phyloP scores from a whole-genome alignment of 441 rosid genomes.

The Populus trichocarpa region DNA sequence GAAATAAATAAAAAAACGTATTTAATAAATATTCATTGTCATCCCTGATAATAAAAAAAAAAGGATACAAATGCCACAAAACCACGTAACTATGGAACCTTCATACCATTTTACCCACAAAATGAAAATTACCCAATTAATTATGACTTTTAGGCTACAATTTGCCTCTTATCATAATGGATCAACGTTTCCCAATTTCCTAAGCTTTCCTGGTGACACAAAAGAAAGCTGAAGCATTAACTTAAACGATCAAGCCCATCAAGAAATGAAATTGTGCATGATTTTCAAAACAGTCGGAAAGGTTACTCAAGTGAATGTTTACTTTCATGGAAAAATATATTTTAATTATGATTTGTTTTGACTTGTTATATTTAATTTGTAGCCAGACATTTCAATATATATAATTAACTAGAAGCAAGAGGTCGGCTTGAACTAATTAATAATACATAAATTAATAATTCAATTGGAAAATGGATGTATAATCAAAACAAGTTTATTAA shows the following conservation, averaged over 20 bases:
- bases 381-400: background rate
- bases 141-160: too few relatives aligned
- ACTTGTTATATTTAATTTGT: background rate
- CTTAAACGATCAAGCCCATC: too few relatives aligned
- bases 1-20: too few relatives aligned
- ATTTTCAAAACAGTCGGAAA: background rate
- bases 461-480: background rate
- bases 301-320: background rate
- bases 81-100: too few relatives aligned
- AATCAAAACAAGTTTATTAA: background rate
- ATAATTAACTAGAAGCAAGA: background rate
- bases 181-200: too few relatives aligned
- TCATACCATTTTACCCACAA: too few relatives aligned
- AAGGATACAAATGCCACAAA: too few relatives aligned
- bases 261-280: background rate
- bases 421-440: background rate
- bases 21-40: too few relatives aligned
- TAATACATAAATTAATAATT: too few relatives aligned
- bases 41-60: too few relatives aligned
- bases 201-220: background rate
- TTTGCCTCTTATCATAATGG: too few relatives aligned
- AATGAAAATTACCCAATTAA: too few relatives aligned
- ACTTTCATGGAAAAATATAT: background rate
- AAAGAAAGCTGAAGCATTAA: background rate
- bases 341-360: background rate